Evolutionary conservation across 164 flowering plant species (phyloP).

Genomic region (Macadamia tetraphylla): DNA sequence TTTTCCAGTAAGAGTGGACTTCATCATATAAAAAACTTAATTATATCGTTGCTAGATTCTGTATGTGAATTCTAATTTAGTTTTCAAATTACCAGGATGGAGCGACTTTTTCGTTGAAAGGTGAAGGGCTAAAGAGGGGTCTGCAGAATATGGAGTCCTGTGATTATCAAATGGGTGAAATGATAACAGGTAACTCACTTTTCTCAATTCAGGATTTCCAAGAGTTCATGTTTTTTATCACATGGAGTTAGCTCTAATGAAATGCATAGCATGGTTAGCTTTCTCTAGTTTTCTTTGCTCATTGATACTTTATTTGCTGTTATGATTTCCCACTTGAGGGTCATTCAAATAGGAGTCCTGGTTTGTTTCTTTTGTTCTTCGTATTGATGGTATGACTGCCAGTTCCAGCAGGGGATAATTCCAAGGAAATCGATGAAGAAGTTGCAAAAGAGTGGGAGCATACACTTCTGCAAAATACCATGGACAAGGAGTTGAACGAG

Average conservation of each 20-base stretch:
- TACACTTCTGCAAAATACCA: conserved; percentile 66
- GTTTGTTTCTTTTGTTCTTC: neutral
- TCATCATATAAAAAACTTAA: neutral
- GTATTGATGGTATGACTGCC: neutral
- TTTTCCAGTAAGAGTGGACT: neutral
- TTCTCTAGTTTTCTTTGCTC: neutral
- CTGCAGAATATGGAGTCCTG: conserved; percentile 63
- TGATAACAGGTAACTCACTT: conserved; percentile 36
- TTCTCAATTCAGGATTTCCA: conserved; percentile 7
- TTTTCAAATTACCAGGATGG: conserved; percentile 43
- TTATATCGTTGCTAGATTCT: neutral
- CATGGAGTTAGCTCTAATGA: neutral
- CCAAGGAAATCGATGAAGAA: conserved; percentile 79
- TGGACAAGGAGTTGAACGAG: conserved; percentile 93
- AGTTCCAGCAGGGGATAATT: conserved; percentile 48
- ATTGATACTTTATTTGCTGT: neutral
- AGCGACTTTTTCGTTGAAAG: conserved; percentile 34
- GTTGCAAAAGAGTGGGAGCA: conserved; percentile 96
- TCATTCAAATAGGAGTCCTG: no score
- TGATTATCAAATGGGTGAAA: conserved; percentile 73
- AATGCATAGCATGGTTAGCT: neutral
- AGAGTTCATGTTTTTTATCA: neutral
- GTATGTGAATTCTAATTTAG: conserved; percentile 7
- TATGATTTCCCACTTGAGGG: no score
- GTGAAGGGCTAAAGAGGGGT: conserved; percentile 73